These are phyloP conservation scores for Fusarium armeniacum DNA, from an alignment of 2,329 filamentous ascomycete genomes.

Conservation along the genomic window DNA sequence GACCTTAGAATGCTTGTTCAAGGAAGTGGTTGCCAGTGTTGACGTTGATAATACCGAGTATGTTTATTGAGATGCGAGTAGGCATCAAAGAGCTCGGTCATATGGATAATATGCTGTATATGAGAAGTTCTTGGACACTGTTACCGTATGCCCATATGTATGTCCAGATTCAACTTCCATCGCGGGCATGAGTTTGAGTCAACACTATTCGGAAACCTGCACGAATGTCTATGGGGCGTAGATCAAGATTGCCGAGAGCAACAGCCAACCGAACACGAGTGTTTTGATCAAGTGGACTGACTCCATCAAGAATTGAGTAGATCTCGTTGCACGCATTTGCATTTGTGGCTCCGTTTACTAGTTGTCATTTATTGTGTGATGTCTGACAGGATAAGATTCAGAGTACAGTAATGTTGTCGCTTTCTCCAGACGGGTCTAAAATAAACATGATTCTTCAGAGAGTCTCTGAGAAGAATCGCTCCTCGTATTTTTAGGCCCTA, in stretches of 20 bases:
- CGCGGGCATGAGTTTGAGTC: background rate
- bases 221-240: background rate
- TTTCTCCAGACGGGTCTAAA: background rate
- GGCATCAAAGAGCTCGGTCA: background rate
- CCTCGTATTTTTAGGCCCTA: background rate
- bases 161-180: background rate
- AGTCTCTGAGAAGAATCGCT: background rate
- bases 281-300: background rate
- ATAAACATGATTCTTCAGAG: no score
- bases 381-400: background rate
- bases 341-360: no score
- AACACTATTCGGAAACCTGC: background rate
- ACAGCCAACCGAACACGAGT: background rate
- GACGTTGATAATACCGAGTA: background rate
- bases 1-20: background rate
- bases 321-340: accelerated
- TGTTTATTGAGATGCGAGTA: background rate
- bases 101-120: background rate
- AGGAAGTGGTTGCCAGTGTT: background rate
- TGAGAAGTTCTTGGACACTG: background rate
- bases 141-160: background rate
- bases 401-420: background rate
- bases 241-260: background rate
- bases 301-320: background rate
- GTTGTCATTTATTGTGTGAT: background rate